A percentile compares a stretch with the other conserved stretches of the same genome.
These are phyloP conservation scores for Claviceps purpurea DNA, from an alignment of 2,329 filamentous ascomycete genomes.

Conservation along the genomic window DNA sequence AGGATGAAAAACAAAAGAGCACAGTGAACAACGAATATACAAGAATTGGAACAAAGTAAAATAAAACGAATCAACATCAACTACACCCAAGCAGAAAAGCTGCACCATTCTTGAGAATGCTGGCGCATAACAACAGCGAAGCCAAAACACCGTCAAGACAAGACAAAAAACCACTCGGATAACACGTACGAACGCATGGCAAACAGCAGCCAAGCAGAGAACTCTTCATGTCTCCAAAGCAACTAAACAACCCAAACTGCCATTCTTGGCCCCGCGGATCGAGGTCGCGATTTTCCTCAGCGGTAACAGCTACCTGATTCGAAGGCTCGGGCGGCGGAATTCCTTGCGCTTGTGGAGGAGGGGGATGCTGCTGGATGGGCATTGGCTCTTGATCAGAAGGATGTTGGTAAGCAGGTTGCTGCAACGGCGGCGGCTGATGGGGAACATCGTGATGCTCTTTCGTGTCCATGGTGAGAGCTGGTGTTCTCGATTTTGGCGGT, in stretches of 20 bases:
- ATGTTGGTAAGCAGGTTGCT: neutral
- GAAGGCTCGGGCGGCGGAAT: neutral
- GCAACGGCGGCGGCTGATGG: neutral
- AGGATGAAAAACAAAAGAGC: neutral
- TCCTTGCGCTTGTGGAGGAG: neutral
- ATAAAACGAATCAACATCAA: no score
- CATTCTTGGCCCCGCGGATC: slow-evolving; percentile 20
- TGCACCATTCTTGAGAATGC: no score
- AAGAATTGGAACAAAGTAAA: neutral
- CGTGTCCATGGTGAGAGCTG: neutral
- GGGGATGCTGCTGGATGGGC: neutral
- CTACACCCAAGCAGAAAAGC: no score
- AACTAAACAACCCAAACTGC: slow-evolving; percentile 25
- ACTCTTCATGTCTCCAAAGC: slow-evolving; percentile 22
- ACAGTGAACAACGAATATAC: neutral
- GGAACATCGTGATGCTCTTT: neutral
- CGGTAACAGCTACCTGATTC: neutral
- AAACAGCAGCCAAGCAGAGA: slow-evolving; percentile 26
- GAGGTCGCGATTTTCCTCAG: neutral
- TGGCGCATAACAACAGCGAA: no score
- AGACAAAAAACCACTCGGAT: neutral
- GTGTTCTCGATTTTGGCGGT: neutral
- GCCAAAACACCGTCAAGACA: neutral
- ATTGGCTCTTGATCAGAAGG: neutral
- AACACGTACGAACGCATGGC: slow-evolving; percentile 30